Base-by-base conservation (phyloP, 2,329 filamentous ascomycete species). In the Escovopsis weberi region DNA sequence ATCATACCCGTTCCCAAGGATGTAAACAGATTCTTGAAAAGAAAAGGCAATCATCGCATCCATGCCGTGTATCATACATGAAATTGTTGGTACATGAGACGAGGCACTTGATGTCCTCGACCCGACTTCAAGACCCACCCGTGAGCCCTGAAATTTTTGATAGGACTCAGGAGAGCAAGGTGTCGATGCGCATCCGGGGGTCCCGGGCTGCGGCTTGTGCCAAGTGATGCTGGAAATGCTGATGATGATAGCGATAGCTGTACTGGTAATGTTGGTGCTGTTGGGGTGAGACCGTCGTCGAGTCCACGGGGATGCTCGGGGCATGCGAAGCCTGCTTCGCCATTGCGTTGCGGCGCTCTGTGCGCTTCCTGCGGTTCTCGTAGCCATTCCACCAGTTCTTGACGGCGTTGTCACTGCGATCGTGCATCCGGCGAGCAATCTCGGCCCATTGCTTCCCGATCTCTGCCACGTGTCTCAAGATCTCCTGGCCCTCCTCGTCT, bases 361-460 rank as follows among this genome's bases (percentile, higher is more conserved):
- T 59, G 50, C 78, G 67, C 55, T 69, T 72, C 54, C 82, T 73
- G 55, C 87, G 78, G 65, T 94, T 94, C 72, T 88, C 83, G 58
- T 82, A 85, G 40, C 88, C 87, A 58, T 47, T 47, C 39, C 85
- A 94, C 86, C 87, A 95, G 62, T 95, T 95, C 75, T 95, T 95
- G 49, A 95, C 85, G 26, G 85, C 83, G 56, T 95, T 95, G 67
- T 95, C 88, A 60, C 87, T 94, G 55, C 88, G 81, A 50, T 86
- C 86, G 43, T 81, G 74, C 18, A 95, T 72, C 38, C 78, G 72
- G 50, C 88, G 75, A 37, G 88, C 85, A 56, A 95, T 95, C 58
- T 95, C 86, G 2, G 88, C 88, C 88, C 88, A 95, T 44, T 83
- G 78, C 67, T 87, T 89, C 48, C 87, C 87, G 66, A 85, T 78